phyloP scores from a whole-genome alignment of 73 alveolate genomes.

The Paramecium primaurelia region DNA sequence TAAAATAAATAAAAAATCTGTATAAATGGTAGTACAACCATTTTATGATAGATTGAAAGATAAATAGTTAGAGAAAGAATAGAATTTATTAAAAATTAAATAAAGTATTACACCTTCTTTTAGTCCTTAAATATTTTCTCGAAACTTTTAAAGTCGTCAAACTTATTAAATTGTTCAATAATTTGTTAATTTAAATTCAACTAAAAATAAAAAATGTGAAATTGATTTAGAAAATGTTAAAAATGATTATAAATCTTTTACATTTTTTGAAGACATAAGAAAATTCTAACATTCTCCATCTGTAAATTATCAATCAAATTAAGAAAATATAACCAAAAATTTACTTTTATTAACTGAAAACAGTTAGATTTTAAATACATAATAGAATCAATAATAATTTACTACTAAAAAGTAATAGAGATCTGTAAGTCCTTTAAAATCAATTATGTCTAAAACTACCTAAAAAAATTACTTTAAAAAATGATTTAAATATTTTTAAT shows the following conservation, averaged over 20 bases:
- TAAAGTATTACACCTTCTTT: not conserved
- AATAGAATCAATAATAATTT: not conserved
- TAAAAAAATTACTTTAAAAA: not conserved
- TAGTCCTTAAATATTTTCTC: not conserved
- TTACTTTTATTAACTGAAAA: not conserved
- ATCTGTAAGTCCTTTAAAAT: not conserved
- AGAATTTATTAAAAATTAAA: not conserved
- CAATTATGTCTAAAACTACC: not conserved
- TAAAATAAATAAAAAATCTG: not conserved
- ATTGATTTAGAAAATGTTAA: not conserved
- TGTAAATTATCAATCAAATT: not conserved
- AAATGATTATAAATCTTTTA: not conserved
- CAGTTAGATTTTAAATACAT: not conserved
- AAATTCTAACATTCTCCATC: not conserved
- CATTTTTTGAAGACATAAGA: not conserved
- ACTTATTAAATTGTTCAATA: not conserved
- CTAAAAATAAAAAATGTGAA: not conserved
- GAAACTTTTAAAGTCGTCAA: not conserved
- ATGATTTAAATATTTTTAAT: not conserved
- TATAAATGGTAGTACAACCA: not conserved
- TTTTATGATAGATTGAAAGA: not conserved
- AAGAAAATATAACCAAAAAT: not conserved
- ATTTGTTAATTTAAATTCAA: not conserved
- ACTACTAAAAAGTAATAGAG: not conserved
- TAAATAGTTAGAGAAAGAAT: not conserved